Percentiles rank a stretch among this genome's conserved stretches.
Evolutionary conservation across 192 early-diverging fungal genomes (phyloP).

Genomic region (Coemansia erecta): DNA sequence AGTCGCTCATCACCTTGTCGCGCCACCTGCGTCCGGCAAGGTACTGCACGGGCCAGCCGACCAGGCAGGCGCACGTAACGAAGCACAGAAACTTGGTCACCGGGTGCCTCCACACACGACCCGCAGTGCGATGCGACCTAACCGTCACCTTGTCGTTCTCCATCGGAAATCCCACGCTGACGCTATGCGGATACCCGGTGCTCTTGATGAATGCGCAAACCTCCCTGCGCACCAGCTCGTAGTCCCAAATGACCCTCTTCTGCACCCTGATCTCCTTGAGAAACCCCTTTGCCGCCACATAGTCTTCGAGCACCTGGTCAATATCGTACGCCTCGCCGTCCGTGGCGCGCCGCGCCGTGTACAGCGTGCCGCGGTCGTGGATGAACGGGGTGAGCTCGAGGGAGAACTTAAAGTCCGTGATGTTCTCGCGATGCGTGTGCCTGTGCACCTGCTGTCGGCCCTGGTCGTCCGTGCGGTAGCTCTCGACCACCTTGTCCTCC

Average conservation of each 20-base stretch:
- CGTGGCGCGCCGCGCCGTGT: conserved; percentile 22
- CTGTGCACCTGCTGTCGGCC: conserved; percentile 13
- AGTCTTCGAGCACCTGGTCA: conserved; percentile 21
- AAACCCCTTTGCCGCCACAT: conserved; percentile 30
- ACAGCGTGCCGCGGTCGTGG: conserved; percentile 37
- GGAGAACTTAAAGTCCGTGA: conserved; percentile 43
- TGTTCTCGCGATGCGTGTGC: conserved; percentile 18
- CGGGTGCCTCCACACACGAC: conserved; percentile 39
- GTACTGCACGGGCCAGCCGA: conserved; percentile 46
- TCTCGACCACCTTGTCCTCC: conserved; percentile 13
- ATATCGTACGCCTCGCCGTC: conserved; percentile 39
- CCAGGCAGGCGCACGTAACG: conserved; percentile 36
- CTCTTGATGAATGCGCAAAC: conserved; percentile 15
- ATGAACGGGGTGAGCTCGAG: conserved; percentile 47
- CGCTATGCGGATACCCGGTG: conserved; percentile 44
- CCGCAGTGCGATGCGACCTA: conserved; percentile 19
- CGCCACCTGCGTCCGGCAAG: conserved; percentile 28
- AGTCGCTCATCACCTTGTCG: conserved; percentile 46
- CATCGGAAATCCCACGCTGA: conserved; percentile 39
- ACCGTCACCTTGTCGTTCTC: conserved; percentile 32
- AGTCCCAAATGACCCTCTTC: conserved; percentile 53
- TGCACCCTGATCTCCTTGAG: conserved; percentile 42
- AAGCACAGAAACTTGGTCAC: conserved; percentile 36
- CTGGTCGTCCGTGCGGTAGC: conserved; percentile 4
- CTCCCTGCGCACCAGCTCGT: conserved; percentile 31